These are phyloP conservation scores for Termitomyces titanicus DNA, from an alignment of 768 basidiomycete species.

Conservation along the genomic window DNA sequence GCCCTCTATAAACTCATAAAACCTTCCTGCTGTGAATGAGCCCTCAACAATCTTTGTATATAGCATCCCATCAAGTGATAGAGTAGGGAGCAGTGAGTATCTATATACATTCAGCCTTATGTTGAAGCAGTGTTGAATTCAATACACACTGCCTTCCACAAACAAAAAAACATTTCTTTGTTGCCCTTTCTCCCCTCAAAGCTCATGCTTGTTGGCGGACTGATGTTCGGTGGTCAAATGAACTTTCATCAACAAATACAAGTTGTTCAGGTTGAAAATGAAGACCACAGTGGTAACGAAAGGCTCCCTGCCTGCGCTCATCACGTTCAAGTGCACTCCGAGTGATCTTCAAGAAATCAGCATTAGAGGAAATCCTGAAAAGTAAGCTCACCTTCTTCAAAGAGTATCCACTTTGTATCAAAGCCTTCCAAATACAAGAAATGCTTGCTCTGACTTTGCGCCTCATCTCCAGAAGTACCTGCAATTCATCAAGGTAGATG, in stretches of 20 bases:
- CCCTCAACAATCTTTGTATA: constrained; percentile 8
- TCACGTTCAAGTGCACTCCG: too few relatives aligned
- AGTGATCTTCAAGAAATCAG: too few relatives aligned
- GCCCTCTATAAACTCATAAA: constrained; percentile 7
- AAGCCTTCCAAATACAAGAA: too few relatives aligned
- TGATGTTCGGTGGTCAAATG: constrained; percentile 19
- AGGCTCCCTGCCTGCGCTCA: too few relatives aligned
- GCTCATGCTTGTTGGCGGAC: constrained; percentile 23
- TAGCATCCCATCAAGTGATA: constrained; percentile 2
- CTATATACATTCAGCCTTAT: too few relatives aligned
- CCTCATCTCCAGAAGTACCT: too few relatives aligned
- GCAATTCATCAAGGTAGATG: too few relatives aligned
- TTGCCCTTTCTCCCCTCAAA: constrained; percentile 17
- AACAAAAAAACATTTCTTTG: constrained; percentile 21
- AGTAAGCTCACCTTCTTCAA: too few relatives aligned
- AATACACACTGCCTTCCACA: constrained; percentile 20
- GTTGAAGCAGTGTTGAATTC: not conserved
- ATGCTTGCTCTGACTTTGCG: too few relatives aligned
- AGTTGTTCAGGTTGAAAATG: constrained; percentile 11
- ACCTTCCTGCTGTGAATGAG: not conserved
- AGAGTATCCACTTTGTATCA: too few relatives aligned
- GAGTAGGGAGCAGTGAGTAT: constrained; percentile 14
- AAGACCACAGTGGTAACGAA: too few relatives aligned
- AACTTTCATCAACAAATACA: constrained; percentile 28
- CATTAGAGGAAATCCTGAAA: too few relatives aligned